A percentile compares a stretch with the other conserved stretches of the same genome.
phyloP scores from a whole-genome alignment of 2,329 filamentous ascomycete species.

The Talaromyces funiculosus region DNA sequence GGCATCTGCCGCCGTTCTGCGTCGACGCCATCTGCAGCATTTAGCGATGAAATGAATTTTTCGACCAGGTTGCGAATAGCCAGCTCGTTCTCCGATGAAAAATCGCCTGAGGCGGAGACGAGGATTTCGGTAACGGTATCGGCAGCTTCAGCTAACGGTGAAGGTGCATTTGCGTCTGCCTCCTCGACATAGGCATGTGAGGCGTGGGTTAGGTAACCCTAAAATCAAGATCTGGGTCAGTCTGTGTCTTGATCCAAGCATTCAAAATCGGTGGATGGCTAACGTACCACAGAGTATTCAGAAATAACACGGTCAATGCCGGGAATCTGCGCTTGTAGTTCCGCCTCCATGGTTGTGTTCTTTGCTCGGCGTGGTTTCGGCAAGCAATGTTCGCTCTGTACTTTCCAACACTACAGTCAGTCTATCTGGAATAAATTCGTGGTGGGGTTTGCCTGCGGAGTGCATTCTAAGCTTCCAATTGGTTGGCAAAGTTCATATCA shows the following conservation, averaged over 20 bases:
- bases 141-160: slow-evolving; percentile 79
- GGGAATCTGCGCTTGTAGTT: slow-evolving; percentile 77
- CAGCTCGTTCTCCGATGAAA: slow-evolving; percentile 64
- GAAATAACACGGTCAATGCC: slow-evolving; percentile 83
- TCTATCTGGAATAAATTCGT: slow-evolving; percentile 7
- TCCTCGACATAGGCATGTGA: slow-evolving; percentile 76
- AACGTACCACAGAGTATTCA: slow-evolving; percentile 70
- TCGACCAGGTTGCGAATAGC: slow-evolving; percentile 78
- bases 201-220: slow-evolving; percentile 88
- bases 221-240: slow-evolving; percentile 6
- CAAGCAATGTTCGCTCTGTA: background rate
- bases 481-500: background rate
- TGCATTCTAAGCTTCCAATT: slow-evolving; percentile 1
- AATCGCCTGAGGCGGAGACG: slow-evolving; percentile 84
- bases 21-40: slow-evolving; percentile 63
- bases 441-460: slow-evolving; percentile 5
- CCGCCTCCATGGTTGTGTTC: slow-evolving; percentile 60
- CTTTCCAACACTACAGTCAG: background rate
- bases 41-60: slow-evolving; percentile 82
- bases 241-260: background rate
- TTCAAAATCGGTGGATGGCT: background rate
- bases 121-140: slow-evolving; percentile 79
- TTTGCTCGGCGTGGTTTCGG: background rate
- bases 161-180: slow-evolving; percentile 60
- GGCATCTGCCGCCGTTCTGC: slow-evolving; percentile 64